A percentile compares a stretch with the other conserved stretches of the same genome.
Conservation (phyloP, 1,284 basidiomycete genomes). For the Apiotrichum mycotoxinovorans region DNA sequence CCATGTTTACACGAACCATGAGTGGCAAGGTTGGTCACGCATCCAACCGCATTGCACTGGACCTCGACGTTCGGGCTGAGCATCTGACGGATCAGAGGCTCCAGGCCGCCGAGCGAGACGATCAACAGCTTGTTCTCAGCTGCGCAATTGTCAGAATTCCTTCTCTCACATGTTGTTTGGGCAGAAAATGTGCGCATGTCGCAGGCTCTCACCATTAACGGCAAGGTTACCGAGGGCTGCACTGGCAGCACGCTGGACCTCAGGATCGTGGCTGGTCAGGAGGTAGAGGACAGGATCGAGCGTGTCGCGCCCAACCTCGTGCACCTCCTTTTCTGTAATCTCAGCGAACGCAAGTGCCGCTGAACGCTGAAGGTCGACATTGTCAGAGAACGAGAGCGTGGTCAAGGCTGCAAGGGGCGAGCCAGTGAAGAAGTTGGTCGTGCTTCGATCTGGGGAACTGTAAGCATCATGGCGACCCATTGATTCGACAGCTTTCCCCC, state of each 20-base stretch:
- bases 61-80: conserved; percentile 98
- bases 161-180: neutral
- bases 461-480: neutral
- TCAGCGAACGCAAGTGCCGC: conserved; percentile 98
- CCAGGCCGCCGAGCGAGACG: conserved; percentile 94
- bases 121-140: conserved; percentile 99
- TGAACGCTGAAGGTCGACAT: conserved; percentile 97
- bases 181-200: no score
- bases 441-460: conserved; percentile 73
- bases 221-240: conserved; percentile 98
- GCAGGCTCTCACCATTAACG: conserved; percentile 93
- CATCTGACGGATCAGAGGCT: conserved; percentile 98
- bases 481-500: no score
- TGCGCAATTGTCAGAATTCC: conserved; percentile 48
- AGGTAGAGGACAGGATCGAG: conserved; percentile 98
- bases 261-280: conserved; percentile 94
- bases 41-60: conserved; percentile 99
- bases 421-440: conserved; percentile 93
- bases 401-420: conserved; percentile 89
- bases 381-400: conserved; percentile 97
- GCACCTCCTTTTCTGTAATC: conserved; percentile 99
- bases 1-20: conserved; percentile 69
- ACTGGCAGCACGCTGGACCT: conserved; percentile 96
- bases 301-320: conserved; percentile 93
- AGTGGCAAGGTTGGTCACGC: conserved; percentile 97